Conservation (phyloP, 2,329 filamentous ascomycete species). For the Cytospora schulzeri region DNA sequence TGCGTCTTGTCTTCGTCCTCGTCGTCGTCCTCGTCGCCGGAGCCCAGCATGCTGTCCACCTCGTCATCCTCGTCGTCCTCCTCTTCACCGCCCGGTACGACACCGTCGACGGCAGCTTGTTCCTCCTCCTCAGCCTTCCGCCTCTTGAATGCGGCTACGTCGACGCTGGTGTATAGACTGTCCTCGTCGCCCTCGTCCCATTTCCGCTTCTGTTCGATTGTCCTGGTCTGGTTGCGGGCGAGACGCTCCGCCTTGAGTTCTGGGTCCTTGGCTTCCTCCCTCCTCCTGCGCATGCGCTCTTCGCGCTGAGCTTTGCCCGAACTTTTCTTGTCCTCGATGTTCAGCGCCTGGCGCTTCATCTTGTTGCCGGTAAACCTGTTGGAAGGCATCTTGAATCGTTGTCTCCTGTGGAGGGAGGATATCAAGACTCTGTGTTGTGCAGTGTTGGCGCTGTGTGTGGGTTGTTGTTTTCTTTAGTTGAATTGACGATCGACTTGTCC, state of each 20-base stretch:
- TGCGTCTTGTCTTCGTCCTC: conserved; percentile 48
- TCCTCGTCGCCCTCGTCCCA: conserved; percentile 79
- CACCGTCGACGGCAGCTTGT: conserved; percentile 44
- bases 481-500: background rate
- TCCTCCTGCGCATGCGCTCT: conserved; percentile 75
- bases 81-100: conserved; percentile 47
- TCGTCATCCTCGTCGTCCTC: conserved; percentile 59
- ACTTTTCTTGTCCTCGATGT: conserved; percentile 77
- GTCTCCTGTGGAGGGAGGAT: background rate
- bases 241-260: conserved; percentile 72
- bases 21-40: conserved; percentile 54
- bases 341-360: conserved; percentile 73
- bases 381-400: conserved; percentile 19
- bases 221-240: conserved; percentile 76
- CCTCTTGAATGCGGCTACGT: conserved; percentile 62
- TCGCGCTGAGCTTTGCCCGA: conserved; percentile 75
- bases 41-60: conserved; percentile 79
- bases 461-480: background rate
- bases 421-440: background rate
- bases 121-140: conserved; percentile 55
- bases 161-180: conserved; percentile 56
- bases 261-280: conserved; percentile 84
- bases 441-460: background rate
- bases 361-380: conserved; percentile 65
- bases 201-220: conserved; percentile 83